Percentiles rank a stretch among this genome's conserved stretches.
Evolutionary conservation across 805 yeast species (phyloP).

Genomic region (Saccharomycopsis lassenensis): DNA sequence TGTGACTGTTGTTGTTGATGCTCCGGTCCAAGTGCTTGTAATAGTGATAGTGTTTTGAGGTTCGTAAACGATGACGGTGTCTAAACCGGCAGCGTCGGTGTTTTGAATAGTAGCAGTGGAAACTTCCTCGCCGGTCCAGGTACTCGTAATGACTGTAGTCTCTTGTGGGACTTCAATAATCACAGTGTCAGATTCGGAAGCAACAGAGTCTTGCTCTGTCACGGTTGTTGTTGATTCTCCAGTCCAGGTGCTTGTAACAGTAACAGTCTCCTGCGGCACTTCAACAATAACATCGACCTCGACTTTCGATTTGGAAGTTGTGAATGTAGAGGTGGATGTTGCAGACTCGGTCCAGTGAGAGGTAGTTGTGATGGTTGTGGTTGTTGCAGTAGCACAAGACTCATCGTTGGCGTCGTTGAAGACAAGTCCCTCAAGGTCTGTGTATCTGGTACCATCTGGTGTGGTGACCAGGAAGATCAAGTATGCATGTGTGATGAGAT

Average conservation of each 20-base stretch:
- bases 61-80: constrained; percentile 1
- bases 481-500: constrained; percentile 19
- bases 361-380: constrained; percentile 7
- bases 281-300: constrained; percentile 4
- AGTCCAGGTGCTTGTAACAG: constrained; percentile 1
- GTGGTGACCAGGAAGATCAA: constrained; percentile 18
- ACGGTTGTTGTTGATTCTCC: too few relatives aligned
- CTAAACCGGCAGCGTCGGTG: neutral
- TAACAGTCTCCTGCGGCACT: constrained; percentile 1
- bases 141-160: neutral
- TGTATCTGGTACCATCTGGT: constrained; percentile 19
- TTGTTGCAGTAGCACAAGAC: neutral
- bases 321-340: constrained; percentile 4
- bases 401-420: constrained; percentile 7
- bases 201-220: too few relatives aligned
- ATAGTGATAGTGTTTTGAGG: constrained; percentile 1
- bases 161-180: neutral
- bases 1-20: too few relatives aligned
- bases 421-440: constrained; percentile 3
- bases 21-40: constrained; percentile 6
- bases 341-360: constrained; percentile 7
- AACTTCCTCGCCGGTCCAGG: constrained; percentile 2
- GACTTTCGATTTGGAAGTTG: constrained; percentile 2
- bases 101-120: neutral
- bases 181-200: neutral